phyloP scores from a whole-genome alignment of 306 rosid species.

The Fragaria iinumae region DNA sequence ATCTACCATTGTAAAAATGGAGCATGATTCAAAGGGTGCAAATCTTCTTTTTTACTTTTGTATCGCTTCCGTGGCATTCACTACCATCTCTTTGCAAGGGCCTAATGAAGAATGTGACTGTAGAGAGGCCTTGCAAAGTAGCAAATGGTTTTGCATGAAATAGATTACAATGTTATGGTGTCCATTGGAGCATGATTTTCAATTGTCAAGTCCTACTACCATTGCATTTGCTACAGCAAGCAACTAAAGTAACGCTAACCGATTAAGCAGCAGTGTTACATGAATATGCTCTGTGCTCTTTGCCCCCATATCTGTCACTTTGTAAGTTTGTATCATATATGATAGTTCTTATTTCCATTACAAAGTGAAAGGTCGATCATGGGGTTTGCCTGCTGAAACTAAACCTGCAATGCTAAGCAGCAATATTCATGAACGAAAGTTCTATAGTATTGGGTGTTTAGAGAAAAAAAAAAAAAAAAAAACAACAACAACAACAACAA shows the following conservation, averaged over 20 bases:
- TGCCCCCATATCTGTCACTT: neutral
- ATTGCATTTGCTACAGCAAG: neutral
- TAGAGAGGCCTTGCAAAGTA: slow-evolving; percentile 1
- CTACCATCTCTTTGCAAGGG: neutral
- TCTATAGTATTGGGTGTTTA: no score
- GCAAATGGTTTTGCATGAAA: slow-evolving; percentile 2
- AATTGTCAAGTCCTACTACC: neutral
- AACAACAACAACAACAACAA: no score
- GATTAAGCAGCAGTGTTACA: neutral
- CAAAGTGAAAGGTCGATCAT: neutral
- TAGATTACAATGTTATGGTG: neutral
- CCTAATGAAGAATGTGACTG: neutral
- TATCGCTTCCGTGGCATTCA: neutral
- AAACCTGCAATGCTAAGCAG: neutral
- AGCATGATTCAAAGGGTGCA: slow-evolving; percentile 35
- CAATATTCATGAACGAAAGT: neutral
- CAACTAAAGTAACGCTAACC: neutral
- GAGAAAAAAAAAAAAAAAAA: no score
- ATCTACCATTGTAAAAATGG: slow-evolving; percentile 47
- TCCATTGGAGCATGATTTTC: neutral
- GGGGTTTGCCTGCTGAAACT: neutral
- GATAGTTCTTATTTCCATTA: neutral
- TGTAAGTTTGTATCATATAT: neutral
- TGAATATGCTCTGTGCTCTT: neutral
- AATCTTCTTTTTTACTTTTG: neutral